Conservation (phyloP, 2,329 filamentous ascomycete species). For the Didymella exigua region DNA sequence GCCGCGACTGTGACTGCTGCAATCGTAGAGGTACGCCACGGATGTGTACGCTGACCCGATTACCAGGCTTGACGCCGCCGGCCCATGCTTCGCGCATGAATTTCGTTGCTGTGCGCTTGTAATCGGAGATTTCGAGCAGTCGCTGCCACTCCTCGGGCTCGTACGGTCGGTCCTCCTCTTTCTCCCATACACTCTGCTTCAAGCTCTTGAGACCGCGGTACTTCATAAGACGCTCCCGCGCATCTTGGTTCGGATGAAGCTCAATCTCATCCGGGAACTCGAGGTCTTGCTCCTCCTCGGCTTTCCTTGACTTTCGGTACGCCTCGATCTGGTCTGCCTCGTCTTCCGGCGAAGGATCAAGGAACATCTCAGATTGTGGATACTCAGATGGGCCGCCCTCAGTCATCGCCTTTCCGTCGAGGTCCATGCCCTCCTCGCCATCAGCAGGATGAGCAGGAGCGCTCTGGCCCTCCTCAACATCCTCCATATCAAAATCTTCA, state of each 20-base stretch:
- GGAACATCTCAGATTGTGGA: conserved; percentile 89
- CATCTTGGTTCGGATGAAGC: conserved; percentile 83
- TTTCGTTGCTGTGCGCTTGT: conserved; percentile 79
- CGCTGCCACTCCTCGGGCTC: conserved; percentile 90
- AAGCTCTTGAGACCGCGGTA: conserved; percentile 94
- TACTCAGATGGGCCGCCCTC: conserved; percentile 87
- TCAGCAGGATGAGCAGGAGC: conserved; percentile 75
- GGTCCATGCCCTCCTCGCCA: conserved; percentile 69
- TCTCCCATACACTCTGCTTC: conserved; percentile 85
- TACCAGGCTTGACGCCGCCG: conserved; percentile 86
- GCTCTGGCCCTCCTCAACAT: conserved; percentile 59
- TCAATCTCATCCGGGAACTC: conserved; percentile 99
- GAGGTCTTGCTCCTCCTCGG: conserved; percentile 84
- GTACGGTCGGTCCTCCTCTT: conserved; percentile 81
- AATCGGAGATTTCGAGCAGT: conserved; percentile 85
- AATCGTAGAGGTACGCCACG: conserved; percentile 62
- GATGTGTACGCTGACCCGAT: conserved; percentile 80
- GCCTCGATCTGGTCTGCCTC: conserved; percentile 81
- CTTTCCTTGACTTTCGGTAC: conserved; percentile 77
- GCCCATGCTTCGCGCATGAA: conserved; percentile 80
- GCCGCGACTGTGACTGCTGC: conserved; percentile 60
- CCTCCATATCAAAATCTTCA: conserved; percentile 65
- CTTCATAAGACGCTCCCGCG: conserved; percentile 80
- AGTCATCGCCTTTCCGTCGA: conserved; percentile 64
- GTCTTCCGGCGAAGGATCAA: conserved; percentile 78